A percentile compares a stretch with the other conserved stretches of the same genome.
Evolutionary conservation across 768 basidiomycete genomes (phyloP).

Genomic region (Pisolithus sp.): DNA sequence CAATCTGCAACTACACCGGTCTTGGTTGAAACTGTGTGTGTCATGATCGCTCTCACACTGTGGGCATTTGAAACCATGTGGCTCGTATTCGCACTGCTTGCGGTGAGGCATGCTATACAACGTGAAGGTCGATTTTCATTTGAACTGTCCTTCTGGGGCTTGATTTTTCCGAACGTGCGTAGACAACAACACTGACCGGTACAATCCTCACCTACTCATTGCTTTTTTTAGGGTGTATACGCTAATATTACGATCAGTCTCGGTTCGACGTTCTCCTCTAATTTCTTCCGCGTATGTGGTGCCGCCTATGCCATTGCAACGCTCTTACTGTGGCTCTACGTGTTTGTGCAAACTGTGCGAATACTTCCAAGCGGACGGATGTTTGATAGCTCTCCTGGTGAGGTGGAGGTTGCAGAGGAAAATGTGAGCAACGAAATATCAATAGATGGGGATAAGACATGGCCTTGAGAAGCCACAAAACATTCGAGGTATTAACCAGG

Average conservation of each 20-base stretch:
- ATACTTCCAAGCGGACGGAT: conserved; percentile 31
- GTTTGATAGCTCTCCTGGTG: conserved; percentile 38
- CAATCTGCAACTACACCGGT: no score
- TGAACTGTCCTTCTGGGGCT: conserved; percentile 55
- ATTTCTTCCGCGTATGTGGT: conserved; percentile 53
- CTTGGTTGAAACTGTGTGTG: no score
- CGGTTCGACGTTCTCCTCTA: conserved; percentile 41
- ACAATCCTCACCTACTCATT: no score
- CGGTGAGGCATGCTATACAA: conserved; percentile 37
- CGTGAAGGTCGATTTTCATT: conserved; percentile 41
- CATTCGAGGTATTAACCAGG: no score
- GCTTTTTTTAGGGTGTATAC: conserved; percentile 49
- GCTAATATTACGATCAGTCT: conserved; percentile 57
- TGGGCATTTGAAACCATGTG: conserved; percentile 65
- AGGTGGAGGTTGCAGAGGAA: conserved; percentile 22
- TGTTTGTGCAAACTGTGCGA: conserved; percentile 38
- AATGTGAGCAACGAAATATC: no score
- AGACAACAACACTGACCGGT: no score
- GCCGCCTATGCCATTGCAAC: conserved; percentile 46
- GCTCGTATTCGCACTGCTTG: conserved; percentile 51
- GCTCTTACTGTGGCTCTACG: conserved; percentile 46
- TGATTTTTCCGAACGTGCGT: conserved; percentile 60
- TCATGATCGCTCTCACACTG: conserved; percentile 31
- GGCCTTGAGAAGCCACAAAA: no score
- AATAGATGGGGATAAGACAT: no score